Base-by-base conservation (phyloP, 1,284 basidiomycete genomes). In the Salmacisia buchloeana region DNA sequence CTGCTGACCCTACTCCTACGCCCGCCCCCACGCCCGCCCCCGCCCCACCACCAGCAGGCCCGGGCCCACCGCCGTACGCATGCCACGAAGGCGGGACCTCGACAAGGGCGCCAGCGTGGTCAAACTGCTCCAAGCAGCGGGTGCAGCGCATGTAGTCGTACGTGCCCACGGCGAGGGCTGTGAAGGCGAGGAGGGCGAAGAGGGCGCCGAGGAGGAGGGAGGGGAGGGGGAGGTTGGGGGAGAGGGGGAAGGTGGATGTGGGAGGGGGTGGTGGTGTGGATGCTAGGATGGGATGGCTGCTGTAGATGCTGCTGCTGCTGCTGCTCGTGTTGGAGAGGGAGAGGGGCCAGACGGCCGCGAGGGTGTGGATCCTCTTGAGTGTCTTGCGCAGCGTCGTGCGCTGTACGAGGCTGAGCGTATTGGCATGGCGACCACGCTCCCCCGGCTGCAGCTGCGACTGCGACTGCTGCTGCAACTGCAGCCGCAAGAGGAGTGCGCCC, bases 101-200 rank as follows among this genome's bases (percentile, higher is more conserved):
- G 18, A 29, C 29, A 31, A 54, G 31, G 12, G 49, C 49, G 25
- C 49, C 49, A 29, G 34, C 31, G 27, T 54, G 49, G 31, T 54
- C 49, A 31, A 54, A 54, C 1, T 54, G 49, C 21, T 54, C 49
- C 29, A 54, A n/a, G 13, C 49, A 54, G 9, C 49, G 49, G 34
- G 29, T 54, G 29, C 49, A 54, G 13, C 49, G 49, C 25, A 54
- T 18, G 29, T 33, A 54, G 49, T 54, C 49, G 49, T 54, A 54
- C 15, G 34, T 27, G 1, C 49, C 49, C 13, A 54, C 49, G 31
- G 29, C 27, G 29, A 54, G 31, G 27, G 49, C 49, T 27, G 34
- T 27, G 49, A 54, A 33, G 49, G 27, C 34, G 12, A 54, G 25
- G 25, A 54, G 10, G 25, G 49, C 10, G 27, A 54, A 54, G 27